Percentiles rank a stretch among this genome's conserved stretches.
phyloP scores from a whole-genome alignment of 1,284 basidiomycete genomes.

The Cystobasidium pallidum region DNA sequence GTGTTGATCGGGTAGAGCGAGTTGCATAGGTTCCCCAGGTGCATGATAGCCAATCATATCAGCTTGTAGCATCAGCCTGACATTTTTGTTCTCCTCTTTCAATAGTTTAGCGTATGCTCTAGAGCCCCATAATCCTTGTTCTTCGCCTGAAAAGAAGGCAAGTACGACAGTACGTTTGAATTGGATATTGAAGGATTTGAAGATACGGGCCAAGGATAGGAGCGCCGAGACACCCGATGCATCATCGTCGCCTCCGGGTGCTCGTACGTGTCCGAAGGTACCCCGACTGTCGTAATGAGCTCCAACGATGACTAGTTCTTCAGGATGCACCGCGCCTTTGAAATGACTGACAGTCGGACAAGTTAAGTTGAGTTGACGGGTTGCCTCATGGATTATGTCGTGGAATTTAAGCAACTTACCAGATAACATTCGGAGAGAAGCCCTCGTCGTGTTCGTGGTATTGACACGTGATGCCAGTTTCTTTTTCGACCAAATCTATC shows the following conservation, averaged over 20 bases:
- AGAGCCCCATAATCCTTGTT: constrained; percentile 53
- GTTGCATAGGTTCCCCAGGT: constrained; percentile 53
- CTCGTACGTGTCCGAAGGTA: constrained; percentile 50
- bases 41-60: constrained; percentile 55
- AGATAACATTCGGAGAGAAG: constrained; percentile 33
- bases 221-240: constrained; percentile 51
- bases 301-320: constrained; percentile 52
- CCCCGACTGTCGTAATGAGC: constrained; percentile 55
- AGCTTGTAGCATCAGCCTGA: constrained; percentile 46
- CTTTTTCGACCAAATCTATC: constrained; percentile 27
- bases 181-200: constrained; percentile 40
- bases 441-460: constrained; percentile 35
- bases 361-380: too few relatives aligned
- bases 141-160: constrained; percentile 56
- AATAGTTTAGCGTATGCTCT: constrained; percentile 45
- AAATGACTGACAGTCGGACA: constrained; percentile 11
- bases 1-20: constrained; percentile 54
- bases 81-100: constrained; percentile 45
- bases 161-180: constrained; percentile 53
- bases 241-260: constrained; percentile 53
- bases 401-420: constrained; percentile 2
- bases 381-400: too few relatives aligned
- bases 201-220: constrained; percentile 53
- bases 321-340: constrained; percentile 30
- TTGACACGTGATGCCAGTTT: constrained; percentile 15